phyloP scores from a whole-genome alignment of 176 grass and related monocot species.

The Pharus latifolius region DNA sequence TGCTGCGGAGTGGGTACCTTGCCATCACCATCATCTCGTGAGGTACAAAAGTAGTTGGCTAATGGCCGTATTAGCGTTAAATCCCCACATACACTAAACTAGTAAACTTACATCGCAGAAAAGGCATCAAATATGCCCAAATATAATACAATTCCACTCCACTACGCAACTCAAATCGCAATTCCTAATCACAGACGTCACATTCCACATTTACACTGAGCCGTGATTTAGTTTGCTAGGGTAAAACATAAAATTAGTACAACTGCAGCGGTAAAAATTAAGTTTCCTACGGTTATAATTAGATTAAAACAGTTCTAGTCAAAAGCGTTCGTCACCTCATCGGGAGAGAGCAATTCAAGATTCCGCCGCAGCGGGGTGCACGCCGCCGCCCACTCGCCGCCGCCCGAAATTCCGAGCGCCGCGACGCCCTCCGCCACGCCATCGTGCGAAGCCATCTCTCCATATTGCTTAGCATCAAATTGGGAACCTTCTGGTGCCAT shows the following conservation, averaged over 20 bases:
- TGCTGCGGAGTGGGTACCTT: background rate
- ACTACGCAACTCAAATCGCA: background rate
- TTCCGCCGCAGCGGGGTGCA: conserved; percentile 31
- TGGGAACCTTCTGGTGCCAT: conserved; percentile 70
- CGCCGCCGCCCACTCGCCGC: conserved; percentile 3
- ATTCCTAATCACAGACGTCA: background rate
- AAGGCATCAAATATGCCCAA: background rate
- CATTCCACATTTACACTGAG: background rate
- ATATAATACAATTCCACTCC: background rate
- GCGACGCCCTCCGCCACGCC: conserved; percentile 15
- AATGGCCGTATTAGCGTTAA: background rate
- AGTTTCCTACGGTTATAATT: too few relatives aligned
- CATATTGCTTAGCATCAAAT: conserved; percentile 75
- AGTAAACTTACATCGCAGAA: background rate
- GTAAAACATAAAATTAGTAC: background rate
- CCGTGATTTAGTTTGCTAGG: background rate
- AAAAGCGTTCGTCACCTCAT: too few relatives aligned
- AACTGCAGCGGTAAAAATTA: too few relatives aligned
- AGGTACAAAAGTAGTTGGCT: conserved; percentile 5
- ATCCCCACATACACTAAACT: background rate
- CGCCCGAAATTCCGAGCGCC: conserved; percentile 19
- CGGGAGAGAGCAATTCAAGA: conserved; percentile 14
- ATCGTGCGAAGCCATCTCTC: conserved; percentile 23
- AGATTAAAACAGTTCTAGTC: too few relatives aligned
- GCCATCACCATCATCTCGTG: background rate